These are phyloP conservation scores for Lichtheimia ornata DNA, from an alignment of 371 early-diverging fungal species.

Conservation along the genomic window DNA sequence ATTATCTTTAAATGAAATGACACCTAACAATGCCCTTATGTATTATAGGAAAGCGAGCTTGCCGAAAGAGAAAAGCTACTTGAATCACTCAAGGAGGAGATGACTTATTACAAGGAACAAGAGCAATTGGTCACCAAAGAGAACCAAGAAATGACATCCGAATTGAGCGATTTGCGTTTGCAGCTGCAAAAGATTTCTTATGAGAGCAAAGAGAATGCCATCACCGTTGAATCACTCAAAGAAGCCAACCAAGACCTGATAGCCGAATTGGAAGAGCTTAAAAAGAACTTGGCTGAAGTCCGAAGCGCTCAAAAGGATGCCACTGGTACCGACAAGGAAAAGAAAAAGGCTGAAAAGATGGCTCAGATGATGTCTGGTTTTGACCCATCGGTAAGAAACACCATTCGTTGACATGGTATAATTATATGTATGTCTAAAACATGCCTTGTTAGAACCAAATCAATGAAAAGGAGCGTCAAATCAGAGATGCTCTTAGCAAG, in stretches of 20 bases:
- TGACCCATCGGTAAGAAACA: constrained; percentile 71
- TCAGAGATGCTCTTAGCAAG: constrained; percentile 70
- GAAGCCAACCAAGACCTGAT: constrained; percentile 80
- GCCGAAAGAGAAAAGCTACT: constrained; percentile 56
- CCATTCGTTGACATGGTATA: background rate
- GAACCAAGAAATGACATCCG: constrained; percentile 70
- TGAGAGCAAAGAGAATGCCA: constrained; percentile 83
- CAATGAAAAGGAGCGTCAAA: constrained; percentile 76
- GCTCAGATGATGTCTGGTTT: constrained; percentile 86
- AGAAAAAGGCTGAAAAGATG: constrained; percentile 82
- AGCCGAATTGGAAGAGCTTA: constrained; percentile 71
- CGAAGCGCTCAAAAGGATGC: constrained; percentile 44
- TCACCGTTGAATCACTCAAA: constrained; percentile 81
- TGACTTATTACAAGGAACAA: constrained; percentile 58
- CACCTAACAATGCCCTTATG: background rate
- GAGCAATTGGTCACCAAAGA: constrained; percentile 60
- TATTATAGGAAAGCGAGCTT: constrained; percentile 59
- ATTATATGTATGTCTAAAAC: background rate
- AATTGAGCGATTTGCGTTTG: constrained; percentile 73
- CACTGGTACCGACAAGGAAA: constrained; percentile 69
- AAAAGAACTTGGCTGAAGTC: constrained; percentile 54
- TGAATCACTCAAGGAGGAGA: constrained; percentile 68
- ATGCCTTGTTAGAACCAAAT: constrained; percentile 48
- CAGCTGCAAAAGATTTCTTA: constrained; percentile 85
- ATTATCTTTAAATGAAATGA: background rate